Evolutionary conservation across 1,139 yeast genomes (phyloP).

Genomic region (Candida sanyaensis): DNA sequence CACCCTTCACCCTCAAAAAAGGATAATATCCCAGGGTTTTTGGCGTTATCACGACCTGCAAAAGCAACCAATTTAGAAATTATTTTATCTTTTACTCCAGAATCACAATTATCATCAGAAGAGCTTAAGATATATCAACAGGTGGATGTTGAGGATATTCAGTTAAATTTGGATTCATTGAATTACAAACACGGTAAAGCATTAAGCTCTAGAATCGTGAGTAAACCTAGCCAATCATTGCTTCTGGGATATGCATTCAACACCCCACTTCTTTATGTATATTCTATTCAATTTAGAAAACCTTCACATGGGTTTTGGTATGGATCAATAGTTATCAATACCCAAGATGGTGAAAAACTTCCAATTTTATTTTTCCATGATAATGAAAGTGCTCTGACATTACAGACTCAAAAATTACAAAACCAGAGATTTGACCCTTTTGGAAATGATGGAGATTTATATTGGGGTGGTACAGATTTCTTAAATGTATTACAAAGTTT

Average conservation of each 20-base stretch:
- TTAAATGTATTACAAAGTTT: slow-evolving; percentile 52
- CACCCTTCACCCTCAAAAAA: slow-evolving; percentile 76
- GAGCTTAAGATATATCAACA: slow-evolving; percentile 52
- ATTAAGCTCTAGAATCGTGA: slow-evolving; percentile 30
- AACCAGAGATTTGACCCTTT: slow-evolving; percentile 76
- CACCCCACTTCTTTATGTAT: slow-evolving; percentile 59
- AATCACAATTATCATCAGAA: slow-evolving; percentile 47
- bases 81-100: slow-evolving; percentile 77
- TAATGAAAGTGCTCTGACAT: slow-evolving; percentile 76
- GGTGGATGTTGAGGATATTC: slow-evolving; percentile 49
- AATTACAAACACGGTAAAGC: slow-evolving; percentile 17
- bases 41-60: slow-evolving; percentile 61
- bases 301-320: slow-evolving; percentile 91
- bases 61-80: slow-evolving; percentile 58
- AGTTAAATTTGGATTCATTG: slow-evolving; percentile 23
- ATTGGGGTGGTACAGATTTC: slow-evolving; percentile 93
- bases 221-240: slow-evolving; percentile 54
- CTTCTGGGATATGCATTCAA: slow-evolving; percentile 68
- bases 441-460: slow-evolving; percentile 58
- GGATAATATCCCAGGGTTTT: slow-evolving; percentile 79
- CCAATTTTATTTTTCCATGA: slow-evolving; percentile 94
- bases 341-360: slow-evolving; percentile 65
- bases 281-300: slow-evolving; percentile 78
- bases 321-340: slow-evolving; percentile 79
- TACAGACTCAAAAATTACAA: slow-evolving; percentile 56